Percentiles rank a stretch among this genome's conserved stretches.
Conservation (phyloP, 768 basidiomycete species). For the Xanthoconium stramineum region DNA sequence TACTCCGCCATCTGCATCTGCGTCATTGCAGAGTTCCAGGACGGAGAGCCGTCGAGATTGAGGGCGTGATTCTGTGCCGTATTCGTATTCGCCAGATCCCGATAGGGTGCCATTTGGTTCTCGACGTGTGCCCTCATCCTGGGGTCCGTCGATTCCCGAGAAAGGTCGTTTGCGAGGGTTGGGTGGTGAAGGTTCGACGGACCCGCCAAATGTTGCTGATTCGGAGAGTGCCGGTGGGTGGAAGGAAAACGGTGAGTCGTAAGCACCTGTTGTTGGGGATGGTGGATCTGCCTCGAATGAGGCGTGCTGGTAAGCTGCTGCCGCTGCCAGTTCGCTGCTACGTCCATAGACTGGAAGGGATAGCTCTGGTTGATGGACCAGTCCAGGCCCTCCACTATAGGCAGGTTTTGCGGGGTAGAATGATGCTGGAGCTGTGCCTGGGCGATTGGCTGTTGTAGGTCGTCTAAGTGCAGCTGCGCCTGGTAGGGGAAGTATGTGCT, state of each 20-base stretch:
- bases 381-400: conserved; percentile 49
- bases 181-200: conserved; percentile 33
- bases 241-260: conserved; percentile 79
- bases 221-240: conserved; percentile 57
- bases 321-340: conserved; percentile 37
- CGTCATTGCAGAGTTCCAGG: conserved; percentile 87
- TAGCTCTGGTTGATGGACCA: conserved; percentile 48
- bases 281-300: conserved; percentile 32
- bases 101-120: conserved; percentile 30
- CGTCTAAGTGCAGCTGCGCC: conserved; percentile 50
- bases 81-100: conserved; percentile 51
- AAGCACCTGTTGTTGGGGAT: conserved; percentile 29
- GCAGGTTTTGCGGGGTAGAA: conserved; percentile 50
- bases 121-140: conserved; percentile 42
- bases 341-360: conserved; percentile 40
- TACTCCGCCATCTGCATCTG: conserved; percentile 42
- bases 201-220: conserved; percentile 28
- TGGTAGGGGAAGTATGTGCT: conserved; percentile 57
- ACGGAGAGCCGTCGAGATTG: conserved; percentile 78
- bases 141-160: conserved; percentile 49
- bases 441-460: conserved; percentile 60
- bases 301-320: conserved; percentile 29
- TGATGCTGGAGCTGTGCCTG: conserved; percentile 69
- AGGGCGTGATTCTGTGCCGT: conserved; percentile 72
- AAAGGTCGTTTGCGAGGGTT: conserved; percentile 64